Evolutionary conservation across 2,329 filamentous ascomycete genomes (phyloP), one percentile per base, ranked within the genome.

Genomic region (Thermothelomyces thermophilus): DNA sequence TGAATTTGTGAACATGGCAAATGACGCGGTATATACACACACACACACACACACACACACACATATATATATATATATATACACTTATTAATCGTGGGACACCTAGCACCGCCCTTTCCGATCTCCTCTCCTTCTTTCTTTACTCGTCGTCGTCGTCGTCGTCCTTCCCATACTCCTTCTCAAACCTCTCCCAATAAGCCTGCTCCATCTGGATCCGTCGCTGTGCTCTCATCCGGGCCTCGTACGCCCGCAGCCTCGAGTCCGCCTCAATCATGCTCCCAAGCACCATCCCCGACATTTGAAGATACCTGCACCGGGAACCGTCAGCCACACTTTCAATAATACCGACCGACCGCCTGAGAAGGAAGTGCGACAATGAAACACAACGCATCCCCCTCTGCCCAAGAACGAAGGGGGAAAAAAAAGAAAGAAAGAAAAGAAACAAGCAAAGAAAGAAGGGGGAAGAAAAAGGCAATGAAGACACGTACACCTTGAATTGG

Each of bases 261-360:
- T 91, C 87, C 2, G 86, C 87, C 70, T 89, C 84, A 47, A 90
- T 75, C 76, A 87, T 86, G 61, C 81, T 76, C 37, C 87, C 87
- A 30, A 88, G 62, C n/a, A 86, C 83, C 86, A 90, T 90, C 53
- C 82, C 83, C n/a, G 83, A 87, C 84, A 90, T 88, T 66, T 90
- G 86, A 14, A 90, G 72, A 63, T 88, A 91, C 26, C 87, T 90
- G 61, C 49, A n/a, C 6, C 13, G 33, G 13, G 33, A 35, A n/a
- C 30, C 9, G 30, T 31, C n/a, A 31, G 9, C 30, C 14, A 31
- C 9, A 10, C 30, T 31, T 31, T 14, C 30, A 31, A 14, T 31
- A 9, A 31, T 14, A 31, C 9, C 30, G 30, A 3, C 30, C 2
- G 9, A 14, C 30, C 30, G n/a, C n/a, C n/a, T n/a, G n/a, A n/a